phyloP scores from a whole-genome alignment of 2,329 filamentous ascomycete genomes.

The Fusarium sterilihyphosum region DNA sequence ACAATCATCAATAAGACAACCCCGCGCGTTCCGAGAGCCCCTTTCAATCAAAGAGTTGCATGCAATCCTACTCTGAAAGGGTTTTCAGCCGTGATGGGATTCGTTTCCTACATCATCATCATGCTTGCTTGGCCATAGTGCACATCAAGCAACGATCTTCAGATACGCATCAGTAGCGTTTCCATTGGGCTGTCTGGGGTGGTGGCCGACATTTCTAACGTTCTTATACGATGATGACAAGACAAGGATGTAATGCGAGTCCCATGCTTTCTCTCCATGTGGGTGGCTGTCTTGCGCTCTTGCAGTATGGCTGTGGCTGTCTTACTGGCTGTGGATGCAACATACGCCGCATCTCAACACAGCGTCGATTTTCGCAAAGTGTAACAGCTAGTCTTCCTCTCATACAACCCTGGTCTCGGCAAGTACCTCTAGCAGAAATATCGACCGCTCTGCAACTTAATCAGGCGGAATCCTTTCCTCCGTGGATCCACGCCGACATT shows the following conservation, averaged over 20 bases:
- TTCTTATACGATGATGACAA: slow-evolving; percentile 4
- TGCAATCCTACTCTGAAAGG: slow-evolving; percentile 9
- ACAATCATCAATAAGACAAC: slow-evolving; percentile 2
- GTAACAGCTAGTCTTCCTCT: neutral
- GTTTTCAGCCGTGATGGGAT: slow-evolving; percentile 39
- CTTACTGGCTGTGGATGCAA: neutral
- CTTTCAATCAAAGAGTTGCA: neutral
- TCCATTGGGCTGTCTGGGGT: slow-evolving; percentile 1
- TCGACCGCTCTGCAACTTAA: neutral
- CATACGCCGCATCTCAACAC: neutral
- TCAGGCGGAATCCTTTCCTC: slow-evolving; percentile 2
- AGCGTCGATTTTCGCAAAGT: slow-evolving; percentile 8
- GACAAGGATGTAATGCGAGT: slow-evolving; percentile 8
- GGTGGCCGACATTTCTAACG: slow-evolving; percentile 1
- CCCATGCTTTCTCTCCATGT: neutral
- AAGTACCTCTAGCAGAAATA: slow-evolving; percentile 31
- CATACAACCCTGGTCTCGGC: slow-evolving; percentile 24
- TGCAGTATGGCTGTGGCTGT: neutral
- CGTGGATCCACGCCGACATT: slow-evolving; percentile 17
- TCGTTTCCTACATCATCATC: slow-evolving; percentile 30
- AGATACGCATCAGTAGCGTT: neutral
- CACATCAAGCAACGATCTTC: slow-evolving; percentile 32
- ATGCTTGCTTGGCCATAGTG: slow-evolving; percentile 24
- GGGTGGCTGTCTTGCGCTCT: slow-evolving; percentile 1
- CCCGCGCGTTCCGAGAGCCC: neutral